Conservation (phyloP, 306 rosid species). For the Coriaria nepalensis region DNA sequence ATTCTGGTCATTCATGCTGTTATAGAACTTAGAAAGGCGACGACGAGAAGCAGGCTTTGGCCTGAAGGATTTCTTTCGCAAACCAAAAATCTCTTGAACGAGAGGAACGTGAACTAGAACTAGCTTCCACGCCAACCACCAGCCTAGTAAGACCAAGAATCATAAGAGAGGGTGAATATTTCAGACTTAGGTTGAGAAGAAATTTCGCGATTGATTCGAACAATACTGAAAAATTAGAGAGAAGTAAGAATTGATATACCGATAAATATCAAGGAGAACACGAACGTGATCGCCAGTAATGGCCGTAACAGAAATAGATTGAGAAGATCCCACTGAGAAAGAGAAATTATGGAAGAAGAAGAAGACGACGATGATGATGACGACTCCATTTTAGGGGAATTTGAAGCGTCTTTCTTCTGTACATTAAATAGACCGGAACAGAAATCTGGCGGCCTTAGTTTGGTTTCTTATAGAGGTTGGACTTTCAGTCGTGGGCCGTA, state of each 20-base stretch:
- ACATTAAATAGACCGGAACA: too few species aligned
- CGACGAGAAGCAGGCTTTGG: conserved; percentile 58
- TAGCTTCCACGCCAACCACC: conserved; percentile 86
- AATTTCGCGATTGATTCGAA: neutral
- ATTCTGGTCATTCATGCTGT: conserved; percentile 29
- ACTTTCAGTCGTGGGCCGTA: too few species aligned
- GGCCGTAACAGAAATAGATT: conserved; percentile 44
- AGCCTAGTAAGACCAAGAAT: conserved; percentile 35
- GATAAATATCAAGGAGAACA: conserved; percentile 36
- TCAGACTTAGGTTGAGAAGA: too few species aligned
- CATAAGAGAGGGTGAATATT: too few species aligned
- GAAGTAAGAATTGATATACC: conserved; percentile 24
- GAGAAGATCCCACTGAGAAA: conserved; percentile 34
- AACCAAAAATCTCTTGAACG: conserved; percentile 76
- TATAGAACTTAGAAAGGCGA: conserved; percentile 53
- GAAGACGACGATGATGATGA: conserved; percentile 12
- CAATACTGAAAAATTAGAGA: neutral
- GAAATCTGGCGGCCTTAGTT: too few species aligned
- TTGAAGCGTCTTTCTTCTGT: too few species aligned
- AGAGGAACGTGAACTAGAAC: conserved; percentile 81
- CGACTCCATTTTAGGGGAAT: conserved; percentile 34
- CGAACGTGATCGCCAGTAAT: conserved; percentile 37
- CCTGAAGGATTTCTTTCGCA: conserved; percentile 39
- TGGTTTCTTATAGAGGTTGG: too few species aligned
- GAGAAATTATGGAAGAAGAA: conserved; percentile 7